phyloP scores from a whole-genome alignment of 2,329 filamentous ascomycete genomes.

The Neocucurbitaria cava region DNA sequence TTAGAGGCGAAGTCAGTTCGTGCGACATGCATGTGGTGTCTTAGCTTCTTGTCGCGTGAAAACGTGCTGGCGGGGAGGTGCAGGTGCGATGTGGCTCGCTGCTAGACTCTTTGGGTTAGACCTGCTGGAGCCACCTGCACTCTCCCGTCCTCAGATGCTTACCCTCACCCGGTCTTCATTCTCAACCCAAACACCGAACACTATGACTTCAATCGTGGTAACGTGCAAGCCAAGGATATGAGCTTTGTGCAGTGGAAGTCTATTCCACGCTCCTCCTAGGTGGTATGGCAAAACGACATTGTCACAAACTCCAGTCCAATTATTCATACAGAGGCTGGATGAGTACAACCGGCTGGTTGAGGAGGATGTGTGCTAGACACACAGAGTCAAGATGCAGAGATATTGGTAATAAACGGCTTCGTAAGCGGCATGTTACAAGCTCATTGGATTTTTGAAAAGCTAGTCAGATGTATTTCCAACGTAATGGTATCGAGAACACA shows the following conservation, averaged over 20 bases:
- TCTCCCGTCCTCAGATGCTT: no score
- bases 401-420: neutral
- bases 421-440: neutral
- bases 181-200: no score
- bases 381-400: no score
- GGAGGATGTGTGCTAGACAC: no score
- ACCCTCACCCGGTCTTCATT: no score
- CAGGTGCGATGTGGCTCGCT: no score
- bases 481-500: no score
- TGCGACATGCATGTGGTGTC: neutral
- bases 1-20: neutral
- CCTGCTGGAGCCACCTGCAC: no score
- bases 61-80: no score
- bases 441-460: no score
- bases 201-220: neutral
- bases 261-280: conserved; percentile 27
- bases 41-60: neutral
- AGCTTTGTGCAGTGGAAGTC: conserved; percentile 28
- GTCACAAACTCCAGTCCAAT: conserved; percentile 19
- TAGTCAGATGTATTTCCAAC: neutral
- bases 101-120: neutral
- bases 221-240: neutral
- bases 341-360: conserved; percentile 33
- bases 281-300: conserved; percentile 21
- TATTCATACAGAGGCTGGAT: conserved; percentile 29